These are phyloP conservation scores for Monosporozyma unispora DNA, from an alignment of 805 yeast species.

Conservation along the genomic window DNA sequence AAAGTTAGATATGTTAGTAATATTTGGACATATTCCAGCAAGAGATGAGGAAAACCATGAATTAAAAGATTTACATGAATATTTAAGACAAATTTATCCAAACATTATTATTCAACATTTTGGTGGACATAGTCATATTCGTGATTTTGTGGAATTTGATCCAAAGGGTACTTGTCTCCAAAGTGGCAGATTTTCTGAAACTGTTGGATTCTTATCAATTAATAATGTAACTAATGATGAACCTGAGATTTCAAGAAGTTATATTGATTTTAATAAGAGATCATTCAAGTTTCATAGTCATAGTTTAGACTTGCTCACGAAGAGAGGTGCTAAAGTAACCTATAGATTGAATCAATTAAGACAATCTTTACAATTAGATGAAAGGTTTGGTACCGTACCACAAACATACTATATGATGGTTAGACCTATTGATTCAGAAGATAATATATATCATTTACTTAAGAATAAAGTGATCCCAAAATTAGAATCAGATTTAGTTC, in stretches of 20 bases:
- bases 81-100: constrained; percentile 52
- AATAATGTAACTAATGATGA: constrained; percentile 20
- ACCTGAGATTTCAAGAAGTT: constrained; percentile 47
- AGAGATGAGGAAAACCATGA: constrained; percentile 31
- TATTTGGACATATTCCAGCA: constrained; percentile 77
- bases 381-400: constrained; percentile 57
- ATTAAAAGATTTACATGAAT: constrained; percentile 30
- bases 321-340: constrained; percentile 43
- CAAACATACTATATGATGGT: constrained; percentile 55
- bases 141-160: constrained; percentile 74
- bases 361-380: constrained; percentile 42
- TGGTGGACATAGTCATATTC: constrained; percentile 90
- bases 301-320: constrained; percentile 47
- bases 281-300: constrained; percentile 60
- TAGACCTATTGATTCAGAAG: constrained; percentile 52
- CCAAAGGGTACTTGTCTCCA: constrained; percentile 66
- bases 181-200: constrained; percentile 88
- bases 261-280: constrained; percentile 71
- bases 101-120: constrained; percentile 65
- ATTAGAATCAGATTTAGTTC: constrained; percentile 10
- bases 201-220: constrained; percentile 79
- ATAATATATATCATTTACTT: constrained; percentile 51
- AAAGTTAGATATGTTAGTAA: constrained; percentile 53
- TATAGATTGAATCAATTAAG: constrained; percentile 38
- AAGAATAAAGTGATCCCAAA: constrained; percentile 46